Conservation (phyloP, 345 rosid genomes). For the Geranium brycei region DNA sequence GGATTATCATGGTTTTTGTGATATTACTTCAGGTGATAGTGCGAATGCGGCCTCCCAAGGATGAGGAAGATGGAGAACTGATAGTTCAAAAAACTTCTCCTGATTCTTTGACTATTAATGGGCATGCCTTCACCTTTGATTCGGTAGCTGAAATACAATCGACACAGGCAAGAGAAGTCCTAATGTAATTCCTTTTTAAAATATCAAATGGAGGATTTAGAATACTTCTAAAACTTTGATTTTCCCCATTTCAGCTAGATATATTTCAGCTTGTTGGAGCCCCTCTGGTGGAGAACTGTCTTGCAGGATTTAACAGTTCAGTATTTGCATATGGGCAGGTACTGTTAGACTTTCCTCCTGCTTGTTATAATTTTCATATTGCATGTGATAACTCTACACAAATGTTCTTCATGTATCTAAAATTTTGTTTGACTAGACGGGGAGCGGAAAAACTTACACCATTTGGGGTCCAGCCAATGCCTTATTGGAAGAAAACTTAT, state of each 20-base stretch:
- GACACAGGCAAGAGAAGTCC: conserved; percentile 41
- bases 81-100: conserved; percentile 47
- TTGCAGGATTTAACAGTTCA: conserved; percentile 95
- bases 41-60: conserved; percentile 80
- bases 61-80: conserved; percentile 58
- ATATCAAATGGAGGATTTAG: neutral
- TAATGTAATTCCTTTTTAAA: neutral
- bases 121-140: conserved; percentile 78
- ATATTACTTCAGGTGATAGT: conserved; percentile 48
- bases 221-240: neutral
- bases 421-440: conserved; percentile 40
- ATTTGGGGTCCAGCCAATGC: conserved; percentile 98
- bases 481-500: conserved; percentile 45
- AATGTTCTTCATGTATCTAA: neutral
- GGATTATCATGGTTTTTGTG: neutral
- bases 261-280: conserved; percentile 77
- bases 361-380: neutral
- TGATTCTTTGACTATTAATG: conserved; percentile 59
- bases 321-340: conserved; percentile 99
- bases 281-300: conserved; percentile 89
- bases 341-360: neutral
- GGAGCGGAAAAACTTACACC: conserved; percentile 94
- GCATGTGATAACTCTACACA: neutral
- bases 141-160: conserved; percentile 65
- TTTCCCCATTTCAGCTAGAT: conserved; percentile 37